Conservation (phyloP, 768 basidiomycete species). For the Phanerochaete sordida region DNA sequence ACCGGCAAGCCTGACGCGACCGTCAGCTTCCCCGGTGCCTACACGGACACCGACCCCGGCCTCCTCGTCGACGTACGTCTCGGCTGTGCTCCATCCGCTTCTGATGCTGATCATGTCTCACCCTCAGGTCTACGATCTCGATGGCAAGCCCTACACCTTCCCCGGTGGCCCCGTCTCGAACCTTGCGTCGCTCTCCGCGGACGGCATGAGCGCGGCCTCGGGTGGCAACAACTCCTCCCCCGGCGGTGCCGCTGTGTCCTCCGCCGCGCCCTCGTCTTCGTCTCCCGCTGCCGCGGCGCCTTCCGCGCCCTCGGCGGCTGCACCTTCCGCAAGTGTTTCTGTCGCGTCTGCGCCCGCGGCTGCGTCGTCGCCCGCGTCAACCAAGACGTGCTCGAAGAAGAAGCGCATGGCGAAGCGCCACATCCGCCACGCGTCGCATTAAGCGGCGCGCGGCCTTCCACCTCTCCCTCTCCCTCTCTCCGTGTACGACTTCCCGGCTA, state of each 20-base stretch:
- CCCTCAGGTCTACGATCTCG: conserved; percentile 10
- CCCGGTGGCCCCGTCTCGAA: conserved; percentile 14
- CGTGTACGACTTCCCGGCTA: not conserved
- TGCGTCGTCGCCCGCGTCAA: conserved; percentile 1
- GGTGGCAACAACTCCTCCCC: not conserved
- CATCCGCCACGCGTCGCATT: not conserved
- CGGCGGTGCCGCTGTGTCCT: not conserved
- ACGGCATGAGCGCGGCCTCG: not conserved
- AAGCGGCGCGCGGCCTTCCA: not conserved
- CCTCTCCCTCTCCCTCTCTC: not conserved
- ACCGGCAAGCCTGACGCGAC: conserved; percentile 50
- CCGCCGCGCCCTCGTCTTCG: not conserved
- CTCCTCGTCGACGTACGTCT: conserved; percentile 46
- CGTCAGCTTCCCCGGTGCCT: conserved; percentile 68
- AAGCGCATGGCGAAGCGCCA: conserved; percentile 7
- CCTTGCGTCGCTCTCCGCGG: not conserved
- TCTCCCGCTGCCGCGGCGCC: not conserved
- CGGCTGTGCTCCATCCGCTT: not conserved
- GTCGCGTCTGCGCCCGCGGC: not conserved
- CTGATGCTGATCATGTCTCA: not conserved
- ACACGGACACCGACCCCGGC: conserved; percentile 66
- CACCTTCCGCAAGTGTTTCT: not conserved
- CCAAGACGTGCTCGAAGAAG: not conserved
- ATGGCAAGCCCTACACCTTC: conserved; percentile 11
- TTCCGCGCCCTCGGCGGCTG: not conserved